Percentiles rank a stretch among this genome's conserved stretches.
Evolutionary conservation across 345 rosid species (phyloP).

Genomic region (Litchi chinensis): DNA sequence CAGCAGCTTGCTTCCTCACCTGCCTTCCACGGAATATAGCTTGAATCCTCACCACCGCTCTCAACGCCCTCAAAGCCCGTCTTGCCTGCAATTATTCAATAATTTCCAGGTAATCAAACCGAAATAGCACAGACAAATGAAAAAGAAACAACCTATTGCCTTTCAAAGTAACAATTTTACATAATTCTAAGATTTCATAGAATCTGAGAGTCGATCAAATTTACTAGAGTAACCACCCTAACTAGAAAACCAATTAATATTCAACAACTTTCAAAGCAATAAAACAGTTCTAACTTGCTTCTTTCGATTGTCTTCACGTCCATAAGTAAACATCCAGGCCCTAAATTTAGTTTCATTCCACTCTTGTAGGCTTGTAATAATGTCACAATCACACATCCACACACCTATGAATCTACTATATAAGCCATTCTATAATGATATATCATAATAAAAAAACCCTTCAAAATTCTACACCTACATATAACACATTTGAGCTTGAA

Average conservation of each 20-base stretch:
- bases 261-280: not conserved
- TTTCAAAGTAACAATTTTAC: not conserved
- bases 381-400: not conserved
- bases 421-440: too few relatives aligned
- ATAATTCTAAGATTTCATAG: not conserved
- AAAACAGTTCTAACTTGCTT: not conserved
- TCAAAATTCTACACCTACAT: too few relatives aligned
- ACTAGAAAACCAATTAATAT: not conserved
- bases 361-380: too few relatives aligned
- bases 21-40: constrained; percentile 82
- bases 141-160: not conserved
- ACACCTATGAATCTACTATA: not conserved
- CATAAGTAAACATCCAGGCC: too few relatives aligned
- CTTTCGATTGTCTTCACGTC: too few relatives aligned
- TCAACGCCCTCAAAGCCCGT: constrained; percentile 78
- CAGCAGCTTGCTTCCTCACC: constrained; percentile 90
- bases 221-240: not conserved
- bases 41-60: constrained; percentile 87
- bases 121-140: too few relatives aligned
- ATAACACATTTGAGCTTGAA: too few relatives aligned
- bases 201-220: not conserved
- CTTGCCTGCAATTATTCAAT: constrained; percentile 60
- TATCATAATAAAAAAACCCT: too few relatives aligned
- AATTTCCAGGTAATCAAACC: not conserved
- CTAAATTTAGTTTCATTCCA: too few relatives aligned